Conservation (phyloP, 148 eudicot species). For the Rhododendron kiyosumense region DNA sequence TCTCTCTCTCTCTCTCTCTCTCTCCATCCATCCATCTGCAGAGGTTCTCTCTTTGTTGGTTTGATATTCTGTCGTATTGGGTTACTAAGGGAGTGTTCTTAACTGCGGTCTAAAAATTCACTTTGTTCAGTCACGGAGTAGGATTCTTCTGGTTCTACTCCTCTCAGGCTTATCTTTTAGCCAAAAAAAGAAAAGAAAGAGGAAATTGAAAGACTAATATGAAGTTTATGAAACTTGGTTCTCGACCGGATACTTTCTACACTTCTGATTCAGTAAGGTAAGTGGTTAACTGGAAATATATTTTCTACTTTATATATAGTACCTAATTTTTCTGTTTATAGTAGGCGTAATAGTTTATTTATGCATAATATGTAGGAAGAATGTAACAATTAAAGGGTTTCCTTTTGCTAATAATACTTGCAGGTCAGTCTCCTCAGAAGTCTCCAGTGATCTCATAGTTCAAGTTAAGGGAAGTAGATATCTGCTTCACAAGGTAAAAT, state of each 20-base stretch:
- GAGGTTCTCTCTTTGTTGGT: background rate
- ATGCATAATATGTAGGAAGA: background rate
- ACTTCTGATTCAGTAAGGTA: constrained; percentile 82
- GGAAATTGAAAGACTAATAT: constrained; percentile 22
- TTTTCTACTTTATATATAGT: background rate
- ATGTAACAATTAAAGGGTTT: background rate
- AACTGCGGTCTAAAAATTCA: background rate
- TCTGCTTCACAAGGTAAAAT: constrained; percentile 83
- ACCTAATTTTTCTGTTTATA: background rate
- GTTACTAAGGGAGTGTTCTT: background rate
- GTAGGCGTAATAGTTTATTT: background rate
- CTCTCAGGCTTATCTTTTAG: background rate
- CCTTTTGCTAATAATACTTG: background rate
- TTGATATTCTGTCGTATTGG: background rate
- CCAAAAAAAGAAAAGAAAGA: background rate
- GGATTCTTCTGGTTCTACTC: background rate
- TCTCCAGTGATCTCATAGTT: constrained; percentile 80
- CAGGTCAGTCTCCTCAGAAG: constrained; percentile 90
- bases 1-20: background rate
- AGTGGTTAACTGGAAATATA: constrained; percentile 2
- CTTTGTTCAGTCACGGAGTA: background rate
- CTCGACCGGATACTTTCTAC: constrained; percentile 81
- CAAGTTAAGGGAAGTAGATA: constrained; percentile 75
- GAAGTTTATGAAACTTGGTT: constrained; percentile 99
- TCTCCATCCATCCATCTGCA: background rate